Conservation (phyloP, 352 stramenopile species). For the Globisporangium paddicum region DNA sequence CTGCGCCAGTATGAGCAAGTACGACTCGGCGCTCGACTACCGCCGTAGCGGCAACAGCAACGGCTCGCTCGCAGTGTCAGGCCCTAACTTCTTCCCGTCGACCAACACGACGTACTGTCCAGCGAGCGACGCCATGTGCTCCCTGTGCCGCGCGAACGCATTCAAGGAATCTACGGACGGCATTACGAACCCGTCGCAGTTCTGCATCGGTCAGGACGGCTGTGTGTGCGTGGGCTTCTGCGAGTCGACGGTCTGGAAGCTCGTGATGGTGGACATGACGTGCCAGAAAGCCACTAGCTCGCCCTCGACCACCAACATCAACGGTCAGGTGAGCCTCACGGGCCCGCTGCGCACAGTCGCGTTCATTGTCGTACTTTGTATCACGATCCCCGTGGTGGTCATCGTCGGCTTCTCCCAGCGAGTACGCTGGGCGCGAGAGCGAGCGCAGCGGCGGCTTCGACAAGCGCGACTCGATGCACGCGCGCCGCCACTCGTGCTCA, state of each 20-base stretch:
- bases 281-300: slow-evolving; percentile 16
- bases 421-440: background rate
- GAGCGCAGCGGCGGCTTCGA: background rate
- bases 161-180: slow-evolving; percentile 27
- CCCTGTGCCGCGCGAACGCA: slow-evolving; percentile 14
- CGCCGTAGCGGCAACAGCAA: slow-evolving; percentile 16
- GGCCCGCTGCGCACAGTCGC: slow-evolving; percentile 5
- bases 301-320: background rate
- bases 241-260: slow-evolving; percentile 25
- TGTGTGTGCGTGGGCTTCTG: slow-evolving; percentile 41
- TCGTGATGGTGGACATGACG: slow-evolving; percentile 14
- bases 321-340: background rate
- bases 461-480: slow-evolving; percentile 7
- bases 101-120: slow-evolving; percentile 57
- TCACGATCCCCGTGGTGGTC: slow-evolving; percentile 10
- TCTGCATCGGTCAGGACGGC: slow-evolving; percentile 24
- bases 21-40: slow-evolving; percentile 37
- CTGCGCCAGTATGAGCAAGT: slow-evolving; percentile 43
- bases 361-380: slow-evolving; percentile 5
- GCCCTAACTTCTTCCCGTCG: slow-evolving; percentile 46
- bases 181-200: slow-evolving; percentile 21
- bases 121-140: slow-evolving; percentile 26
- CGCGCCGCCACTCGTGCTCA: slow-evolving; percentile 11
- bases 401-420: slow-evolving; percentile 6
- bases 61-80: slow-evolving; percentile 3